Evolutionary conservation across 352 stramenopile genomes (phyloP).

Genomic region (Thalassiosira oceanica): DNA sequence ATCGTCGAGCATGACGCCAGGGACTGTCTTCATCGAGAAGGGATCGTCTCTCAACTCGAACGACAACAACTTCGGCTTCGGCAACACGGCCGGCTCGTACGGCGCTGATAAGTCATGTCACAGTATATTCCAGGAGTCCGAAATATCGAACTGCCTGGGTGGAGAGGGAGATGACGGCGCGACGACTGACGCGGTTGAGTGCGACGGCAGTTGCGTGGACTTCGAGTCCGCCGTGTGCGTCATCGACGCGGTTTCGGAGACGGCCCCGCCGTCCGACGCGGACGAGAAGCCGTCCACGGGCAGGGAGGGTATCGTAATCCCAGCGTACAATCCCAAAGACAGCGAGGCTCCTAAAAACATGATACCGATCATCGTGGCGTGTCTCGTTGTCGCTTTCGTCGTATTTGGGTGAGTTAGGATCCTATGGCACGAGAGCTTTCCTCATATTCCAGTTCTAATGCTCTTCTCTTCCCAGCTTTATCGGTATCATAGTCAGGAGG

Average conservation of each 20-base stretch:
- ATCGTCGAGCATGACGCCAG: conserved; percentile 12
- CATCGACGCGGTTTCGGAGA: conserved; percentile 6
- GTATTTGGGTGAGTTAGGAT: conserved; percentile 32
- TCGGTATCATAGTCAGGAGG: no score
- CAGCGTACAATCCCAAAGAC: not conserved
- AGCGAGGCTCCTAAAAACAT: not conserved
- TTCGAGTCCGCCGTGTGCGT: conserved; percentile 20
- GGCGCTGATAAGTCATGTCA: conserved; percentile 7
- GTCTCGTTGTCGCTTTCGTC: conserved; percentile 23
- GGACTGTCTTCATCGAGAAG: conserved; percentile 36
- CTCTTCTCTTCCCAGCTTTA: no score
- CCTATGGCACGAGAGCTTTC: no score
- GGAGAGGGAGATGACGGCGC: no score
- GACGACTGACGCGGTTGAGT: conserved; percentile 7
- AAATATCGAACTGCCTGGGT: conserved; percentile 6
- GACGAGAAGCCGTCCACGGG: not conserved
- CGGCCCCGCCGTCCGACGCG: not conserved
- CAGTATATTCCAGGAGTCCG: conserved; percentile 17
- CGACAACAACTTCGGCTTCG: conserved; percentile 28
- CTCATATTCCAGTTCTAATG: no score
- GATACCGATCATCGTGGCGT: conserved; percentile 26
- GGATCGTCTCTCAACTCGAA: conserved; percentile 18
- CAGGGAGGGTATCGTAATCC: not conserved
- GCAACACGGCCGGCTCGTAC: conserved; percentile 16
- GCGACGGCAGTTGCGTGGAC: conserved; percentile 16